phyloP scores from a whole-genome alignment of 2,329 filamentous ascomycete genomes.

The Aureobasidium sp. region DNA sequence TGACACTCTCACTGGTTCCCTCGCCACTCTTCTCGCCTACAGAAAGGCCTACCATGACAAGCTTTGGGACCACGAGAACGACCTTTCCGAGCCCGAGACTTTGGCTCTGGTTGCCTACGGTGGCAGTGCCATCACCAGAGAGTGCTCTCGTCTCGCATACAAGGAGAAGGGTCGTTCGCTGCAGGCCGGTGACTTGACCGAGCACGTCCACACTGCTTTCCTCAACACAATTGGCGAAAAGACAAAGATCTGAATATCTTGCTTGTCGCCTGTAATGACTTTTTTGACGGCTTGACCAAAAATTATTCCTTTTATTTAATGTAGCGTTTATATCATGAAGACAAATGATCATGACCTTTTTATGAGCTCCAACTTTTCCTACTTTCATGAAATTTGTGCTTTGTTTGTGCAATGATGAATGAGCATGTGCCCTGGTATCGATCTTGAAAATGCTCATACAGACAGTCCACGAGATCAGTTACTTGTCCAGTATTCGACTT shows the following conservation, averaged over 20 bases:
- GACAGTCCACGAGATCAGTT: too few species aligned
- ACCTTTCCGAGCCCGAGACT: constrained; percentile 49
- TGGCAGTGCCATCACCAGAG: constrained; percentile 78
- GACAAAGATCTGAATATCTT: constrained; percentile 18
- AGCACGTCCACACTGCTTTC: constrained; percentile 79
- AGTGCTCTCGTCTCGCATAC: constrained; percentile 83
- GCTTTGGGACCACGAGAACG: constrained; percentile 58
- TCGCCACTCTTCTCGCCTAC: constrained; percentile 86
- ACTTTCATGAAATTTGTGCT: neutral
- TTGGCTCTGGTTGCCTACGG: constrained; percentile 76
- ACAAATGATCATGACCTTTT: constrained; percentile 1
- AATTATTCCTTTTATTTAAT: neutral
- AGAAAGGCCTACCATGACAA: constrained; percentile 75
- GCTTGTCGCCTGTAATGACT: neutral
- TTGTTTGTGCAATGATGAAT: neutral
- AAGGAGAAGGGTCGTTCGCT: constrained; percentile 75
- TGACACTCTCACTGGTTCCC: constrained; percentile 81
- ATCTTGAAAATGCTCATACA: neutral
- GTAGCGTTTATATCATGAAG: neutral
- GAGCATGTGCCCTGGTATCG: neutral
- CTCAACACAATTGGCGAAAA: constrained; percentile 66
- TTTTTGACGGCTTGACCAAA: neutral
- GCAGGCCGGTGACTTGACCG: constrained; percentile 88
- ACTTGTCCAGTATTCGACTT: too few species aligned
- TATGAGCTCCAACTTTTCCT: neutral